Conservation (phyloP, 768 basidiomycete genomes). For the Macrocybe gigantea region DNA sequence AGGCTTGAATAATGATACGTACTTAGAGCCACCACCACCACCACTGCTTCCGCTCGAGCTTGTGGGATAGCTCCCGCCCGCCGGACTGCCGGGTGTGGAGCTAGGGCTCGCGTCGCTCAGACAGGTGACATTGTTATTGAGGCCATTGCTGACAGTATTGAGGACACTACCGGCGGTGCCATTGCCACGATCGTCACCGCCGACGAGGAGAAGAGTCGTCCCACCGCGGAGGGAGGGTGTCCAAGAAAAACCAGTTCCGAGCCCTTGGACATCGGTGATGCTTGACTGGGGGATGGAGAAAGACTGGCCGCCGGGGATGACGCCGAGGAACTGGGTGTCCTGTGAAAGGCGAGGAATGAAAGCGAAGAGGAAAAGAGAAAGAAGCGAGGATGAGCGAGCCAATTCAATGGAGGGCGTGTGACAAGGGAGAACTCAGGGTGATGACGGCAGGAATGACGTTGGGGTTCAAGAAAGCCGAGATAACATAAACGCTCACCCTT, state of each 20-base stretch:
- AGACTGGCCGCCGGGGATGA: constrained; percentile 78
- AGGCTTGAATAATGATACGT: background rate
- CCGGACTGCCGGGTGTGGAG: constrained; percentile 71
- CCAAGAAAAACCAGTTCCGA: constrained; percentile 70
- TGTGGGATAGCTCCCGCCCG: constrained; percentile 69
- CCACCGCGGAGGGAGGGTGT: constrained; percentile 57
- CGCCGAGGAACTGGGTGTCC: constrained; percentile 56
- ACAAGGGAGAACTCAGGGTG: too few species aligned
- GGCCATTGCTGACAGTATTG: constrained; percentile 49
- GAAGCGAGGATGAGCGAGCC: too few species aligned
- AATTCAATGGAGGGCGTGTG: too few species aligned
- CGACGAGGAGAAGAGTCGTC: constrained; percentile 60
- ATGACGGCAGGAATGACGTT: background rate
- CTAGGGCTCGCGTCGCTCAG: constrained; percentile 59
- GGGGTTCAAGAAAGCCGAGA: background rate
- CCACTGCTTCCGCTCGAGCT: constrained; percentile 31
- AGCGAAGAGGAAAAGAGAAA: too few species aligned
- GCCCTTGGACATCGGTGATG: constrained; percentile 32
- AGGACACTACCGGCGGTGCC: constrained; percentile 63
- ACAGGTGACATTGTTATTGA: constrained; percentile 46
- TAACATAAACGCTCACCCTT: constrained; percentile 38
- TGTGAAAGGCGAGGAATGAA: constrained; percentile 12
- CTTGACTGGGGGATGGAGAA: constrained; percentile 52
- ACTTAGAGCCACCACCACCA: constrained; percentile 17
- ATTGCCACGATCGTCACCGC: constrained; percentile 59